phyloP scores from a whole-genome alignment of 2,329 filamentous ascomycete species.

The Colletotrichum gloeosporioides region DNA sequence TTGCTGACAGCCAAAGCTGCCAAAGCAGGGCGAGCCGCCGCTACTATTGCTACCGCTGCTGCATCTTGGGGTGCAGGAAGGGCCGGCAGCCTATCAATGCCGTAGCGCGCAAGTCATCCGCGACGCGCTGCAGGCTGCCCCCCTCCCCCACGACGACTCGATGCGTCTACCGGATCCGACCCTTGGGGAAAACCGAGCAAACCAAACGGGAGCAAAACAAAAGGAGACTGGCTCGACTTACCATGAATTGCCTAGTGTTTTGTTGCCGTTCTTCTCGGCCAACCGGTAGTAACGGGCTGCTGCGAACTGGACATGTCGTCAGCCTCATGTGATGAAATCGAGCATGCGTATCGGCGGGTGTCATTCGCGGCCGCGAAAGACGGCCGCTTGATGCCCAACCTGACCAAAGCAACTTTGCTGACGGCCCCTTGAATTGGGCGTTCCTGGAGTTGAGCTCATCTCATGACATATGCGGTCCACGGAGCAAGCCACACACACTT shows the following conservation, averaged over 20 bases:
- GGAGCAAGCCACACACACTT: background rate
- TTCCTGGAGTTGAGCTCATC: conserved; percentile 12
- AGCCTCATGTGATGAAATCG: conserved; percentile 52
- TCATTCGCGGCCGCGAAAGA: conserved; percentile 7
- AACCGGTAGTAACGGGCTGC: conserved; percentile 91
- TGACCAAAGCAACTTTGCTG: conserved; percentile 1
- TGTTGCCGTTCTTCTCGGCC: conserved; percentile 87
- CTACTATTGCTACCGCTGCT: background rate
- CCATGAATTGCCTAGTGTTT: conserved; percentile 94
- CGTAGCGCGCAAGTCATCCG: conserved; percentile 30
- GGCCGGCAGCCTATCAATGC: conserved; percentile 38
- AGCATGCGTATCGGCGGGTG: conserved; percentile 8
- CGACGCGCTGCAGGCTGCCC: conserved; percentile 26
- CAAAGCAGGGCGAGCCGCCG: conserved; percentile 15
- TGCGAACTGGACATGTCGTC: conserved; percentile 65
- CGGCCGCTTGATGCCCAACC: conserved; percentile 43
- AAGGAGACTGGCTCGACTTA: conserved; percentile 56
- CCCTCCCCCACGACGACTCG: background rate
- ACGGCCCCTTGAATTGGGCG: background rate
- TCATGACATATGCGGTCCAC: background rate
- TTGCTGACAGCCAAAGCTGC: background rate
- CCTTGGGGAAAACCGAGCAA: conserved; percentile 14
- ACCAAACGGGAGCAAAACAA: conserved; percentile 9
- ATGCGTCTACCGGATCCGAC: background rate
- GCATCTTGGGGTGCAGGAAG: background rate